phyloP scores from a whole-genome alignment of 495 filamentous ascomycete genomes.

The Melanomma pulvis-pyrius region DNA sequence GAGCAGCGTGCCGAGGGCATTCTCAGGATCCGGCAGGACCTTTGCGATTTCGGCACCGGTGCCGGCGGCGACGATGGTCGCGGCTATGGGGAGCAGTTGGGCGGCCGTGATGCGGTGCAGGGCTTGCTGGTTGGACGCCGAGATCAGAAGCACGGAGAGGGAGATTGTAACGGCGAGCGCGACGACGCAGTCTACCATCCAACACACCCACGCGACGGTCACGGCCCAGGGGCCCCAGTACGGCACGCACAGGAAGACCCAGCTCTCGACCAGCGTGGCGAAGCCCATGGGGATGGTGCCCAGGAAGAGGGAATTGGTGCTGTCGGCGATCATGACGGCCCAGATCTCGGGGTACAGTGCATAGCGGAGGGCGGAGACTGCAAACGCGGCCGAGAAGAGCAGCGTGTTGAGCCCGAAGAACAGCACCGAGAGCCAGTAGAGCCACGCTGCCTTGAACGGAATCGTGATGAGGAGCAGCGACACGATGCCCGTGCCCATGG shows the following conservation, averaged over 20 bases:
- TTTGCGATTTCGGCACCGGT: conserved; percentile 60
- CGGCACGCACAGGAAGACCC: conserved; percentile 59
- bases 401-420: conserved; percentile 42
- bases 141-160: conserved; percentile 57
- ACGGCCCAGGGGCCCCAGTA: conserved; percentile 56
- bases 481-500: conserved; percentile 48
- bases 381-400: conserved; percentile 52
- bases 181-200: conserved; percentile 62
- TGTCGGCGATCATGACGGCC: conserved; percentile 59
- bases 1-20: conserved; percentile 61
- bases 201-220: conserved; percentile 53
- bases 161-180: conserved; percentile 57
- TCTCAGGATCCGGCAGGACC: conserved; percentile 55
- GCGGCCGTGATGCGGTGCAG: conserved; percentile 61
- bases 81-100: conserved; percentile 65
- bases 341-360: conserved; percentile 63
- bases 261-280: conserved; percentile 62
- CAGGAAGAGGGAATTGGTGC: conserved; percentile 63
- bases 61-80: conserved; percentile 61
- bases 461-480: conserved; percentile 41
- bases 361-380: conserved; percentile 59
- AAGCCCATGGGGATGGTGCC: conserved; percentile 68
- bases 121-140: conserved; percentile 45
- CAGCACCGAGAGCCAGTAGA: conserved; percentile 43
- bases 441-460: conserved; percentile 41